Conservation (phyloP, 345 rosid genomes). For the Gossypium stocksii region DNA sequence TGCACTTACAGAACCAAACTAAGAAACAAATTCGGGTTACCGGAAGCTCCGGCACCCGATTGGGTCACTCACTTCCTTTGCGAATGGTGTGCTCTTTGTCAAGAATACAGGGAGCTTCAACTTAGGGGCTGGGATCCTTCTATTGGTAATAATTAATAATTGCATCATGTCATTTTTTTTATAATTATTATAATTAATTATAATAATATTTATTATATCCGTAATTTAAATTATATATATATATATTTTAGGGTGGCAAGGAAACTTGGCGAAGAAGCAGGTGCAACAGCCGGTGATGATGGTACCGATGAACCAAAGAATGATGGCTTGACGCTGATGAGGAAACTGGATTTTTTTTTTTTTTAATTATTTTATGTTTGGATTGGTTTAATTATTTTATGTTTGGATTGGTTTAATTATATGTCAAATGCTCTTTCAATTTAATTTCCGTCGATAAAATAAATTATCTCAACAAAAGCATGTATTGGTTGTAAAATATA, state of each 20-base stretch:
- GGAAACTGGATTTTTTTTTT: not conserved
- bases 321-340: constrained; percentile 5
- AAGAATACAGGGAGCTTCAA: constrained; percentile 65
- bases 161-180: not conserved
- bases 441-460: not conserved
- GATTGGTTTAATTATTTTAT: not conserved
- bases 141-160: constrained; percentile 30
- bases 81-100: constrained; percentile 76
- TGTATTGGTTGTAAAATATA: not conserved
- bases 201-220: too few relatives aligned
- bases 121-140: constrained; percentile 61
- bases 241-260: constrained; percentile 2
- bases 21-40: constrained; percentile 49
- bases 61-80: constrained; percentile 55
- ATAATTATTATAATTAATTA: not conserved
- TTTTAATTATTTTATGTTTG: not conserved
- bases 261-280: constrained; percentile 8
- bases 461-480: not conserved
- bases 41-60: constrained; percentile 60
- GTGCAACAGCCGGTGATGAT: constrained; percentile 9
- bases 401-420: not conserved
- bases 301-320: constrained; percentile 7
- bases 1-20: constrained; percentile 62
- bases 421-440: not conserved
- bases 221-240: not conserved